Percentiles rank a stretch among this genome's conserved stretches.
Evolutionary conservation across 495 filamentous ascomycete species (phyloP).

Genomic region (Tetracladium setigerum): DNA sequence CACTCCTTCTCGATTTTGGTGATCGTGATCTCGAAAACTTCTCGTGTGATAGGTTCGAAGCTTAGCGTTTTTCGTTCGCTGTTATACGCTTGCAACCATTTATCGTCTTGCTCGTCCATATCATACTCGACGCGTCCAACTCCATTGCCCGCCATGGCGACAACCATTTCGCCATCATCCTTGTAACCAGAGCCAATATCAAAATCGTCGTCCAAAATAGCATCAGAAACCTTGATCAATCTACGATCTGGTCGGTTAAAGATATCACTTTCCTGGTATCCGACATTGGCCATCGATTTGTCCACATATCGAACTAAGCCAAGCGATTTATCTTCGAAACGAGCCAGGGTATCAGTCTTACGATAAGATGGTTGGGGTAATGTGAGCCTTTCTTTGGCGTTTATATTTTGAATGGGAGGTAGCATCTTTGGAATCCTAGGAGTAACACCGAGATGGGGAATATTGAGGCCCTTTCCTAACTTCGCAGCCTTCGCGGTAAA

Average conservation of each 20-base stretch:
- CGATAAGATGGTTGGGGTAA: slow-evolving; percentile 51
- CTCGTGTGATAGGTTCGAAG: slow-evolving; percentile 76
- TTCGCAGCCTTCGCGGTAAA: slow-evolving; percentile 36
- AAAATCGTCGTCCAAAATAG: slow-evolving; percentile 73
- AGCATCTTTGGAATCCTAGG: slow-evolving; percentile 38
- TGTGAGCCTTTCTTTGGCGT: slow-evolving; percentile 51
- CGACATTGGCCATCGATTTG: slow-evolving; percentile 85
- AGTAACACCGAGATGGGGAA: not conserved
- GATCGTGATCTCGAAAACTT: slow-evolving; percentile 94
- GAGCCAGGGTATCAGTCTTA: slow-evolving; percentile 43
- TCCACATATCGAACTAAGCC: slow-evolving; percentile 62
- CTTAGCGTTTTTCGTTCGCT: slow-evolving; percentile 59
- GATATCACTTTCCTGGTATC: slow-evolving; percentile 89
- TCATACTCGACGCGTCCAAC: slow-evolving; percentile 92
- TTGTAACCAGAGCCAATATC: slow-evolving; percentile 53
- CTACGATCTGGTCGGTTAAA: slow-evolving; percentile 69
- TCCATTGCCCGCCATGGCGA: slow-evolving; percentile 27
- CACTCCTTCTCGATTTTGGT: slow-evolving; percentile 99
- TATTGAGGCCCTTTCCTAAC: slow-evolving; percentile 4
- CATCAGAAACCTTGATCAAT: slow-evolving; percentile 69
- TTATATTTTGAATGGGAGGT: slow-evolving; percentile 45
- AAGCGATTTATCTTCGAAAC: slow-evolving; percentile 48
- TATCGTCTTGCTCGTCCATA: slow-evolving; percentile 98
- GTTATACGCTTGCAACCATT: slow-evolving; percentile 88
- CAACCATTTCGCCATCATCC: slow-evolving; percentile 54